Percentiles rank a stretch among this genome's conserved stretches.
phyloP scores from a whole-genome alignment of 2,329 filamentous ascomycete species.

The Calonectria pauciramosa region DNA sequence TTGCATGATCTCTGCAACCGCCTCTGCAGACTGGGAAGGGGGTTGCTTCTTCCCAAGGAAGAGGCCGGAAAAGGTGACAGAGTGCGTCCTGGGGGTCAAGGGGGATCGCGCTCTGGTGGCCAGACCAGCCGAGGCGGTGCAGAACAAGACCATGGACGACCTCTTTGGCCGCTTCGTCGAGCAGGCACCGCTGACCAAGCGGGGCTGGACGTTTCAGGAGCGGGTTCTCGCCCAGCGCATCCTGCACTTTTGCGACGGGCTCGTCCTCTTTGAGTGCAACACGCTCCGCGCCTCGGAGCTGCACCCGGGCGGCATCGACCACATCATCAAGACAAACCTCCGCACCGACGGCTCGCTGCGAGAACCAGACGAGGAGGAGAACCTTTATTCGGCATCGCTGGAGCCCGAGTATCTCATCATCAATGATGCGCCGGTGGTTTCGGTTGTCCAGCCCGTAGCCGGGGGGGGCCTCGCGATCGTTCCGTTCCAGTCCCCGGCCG shows the following conservation, averaged over 20 bases:
- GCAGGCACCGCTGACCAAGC: neutral
- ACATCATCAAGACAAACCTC: neutral
- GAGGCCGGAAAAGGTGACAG: too few species aligned
- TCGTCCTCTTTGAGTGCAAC: slow-evolving; percentile 13
- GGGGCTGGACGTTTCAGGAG: neutral
- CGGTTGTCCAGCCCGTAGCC: neutral
- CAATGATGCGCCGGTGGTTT: too few species aligned
- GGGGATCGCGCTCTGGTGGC: neutral
- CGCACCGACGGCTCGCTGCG: neutral
- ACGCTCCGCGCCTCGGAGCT: neutral
- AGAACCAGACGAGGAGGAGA: neutral
- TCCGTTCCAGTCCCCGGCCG: too few species aligned
- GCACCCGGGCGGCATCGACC: neutral
- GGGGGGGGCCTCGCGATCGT: neutral
- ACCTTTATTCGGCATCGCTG: neutral
- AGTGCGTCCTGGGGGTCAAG: neutral
- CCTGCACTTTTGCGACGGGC: slow-evolving; percentile 5
- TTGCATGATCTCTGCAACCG: neutral
- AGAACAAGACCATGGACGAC: neutral
- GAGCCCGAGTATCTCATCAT: too few species aligned
- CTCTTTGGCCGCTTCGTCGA: slow-evolving; percentile 8
- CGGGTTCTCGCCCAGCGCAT: neutral
- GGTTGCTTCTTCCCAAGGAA: neutral
- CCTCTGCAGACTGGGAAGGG: neutral
- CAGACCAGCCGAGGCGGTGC: neutral